Evolutionary conservation across 208 protist genomes (phyloP).

Genomic region (Herpetomonas muscarum): DNA sequence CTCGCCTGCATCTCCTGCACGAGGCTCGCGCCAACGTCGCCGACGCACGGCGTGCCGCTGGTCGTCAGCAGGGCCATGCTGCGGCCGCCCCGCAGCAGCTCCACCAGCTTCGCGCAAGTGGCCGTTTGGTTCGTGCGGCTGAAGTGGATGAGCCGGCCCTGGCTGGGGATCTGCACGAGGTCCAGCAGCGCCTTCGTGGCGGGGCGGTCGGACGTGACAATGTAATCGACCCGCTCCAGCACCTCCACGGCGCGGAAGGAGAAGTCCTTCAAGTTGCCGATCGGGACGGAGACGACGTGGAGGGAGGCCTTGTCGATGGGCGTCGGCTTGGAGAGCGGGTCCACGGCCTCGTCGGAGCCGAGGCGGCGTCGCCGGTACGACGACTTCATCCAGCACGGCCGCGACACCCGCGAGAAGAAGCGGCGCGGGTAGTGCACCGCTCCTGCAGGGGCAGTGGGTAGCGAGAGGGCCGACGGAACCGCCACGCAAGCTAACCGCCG

Average conservation of each 20-base stretch:
- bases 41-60: conserved; percentile 84
- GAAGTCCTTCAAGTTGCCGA: conserved; percentile 92
- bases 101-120: conserved; percentile 70
- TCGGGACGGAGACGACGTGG: conserved; percentile 88
- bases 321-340: conserved; percentile 78
- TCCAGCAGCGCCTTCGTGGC: conserved; percentile 84
- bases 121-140: conserved; percentile 59
- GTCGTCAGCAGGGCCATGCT: conserved; percentile 88
- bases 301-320: conserved; percentile 70
- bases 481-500: too few relatives aligned
- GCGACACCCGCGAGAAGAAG: conserved; percentile 10
- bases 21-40: conserved; percentile 76
- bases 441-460: too few relatives aligned
- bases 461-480: too few relatives aligned
- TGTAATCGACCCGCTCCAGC: conserved; percentile 85
- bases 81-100: conserved; percentile 80
- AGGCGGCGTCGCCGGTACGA: conserved; percentile 56
- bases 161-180: conserved; percentile 69
- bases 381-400: conserved; percentile 19
- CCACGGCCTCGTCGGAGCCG: conserved; percentile 58
- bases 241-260: conserved; percentile 78
- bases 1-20: conserved; percentile 77
- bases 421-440: conserved; percentile 1
- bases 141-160: conserved; percentile 87
- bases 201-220: conserved; percentile 75